Conservation (phyloP, 1,284 basidiomycete genomes). For the Entoloma clypeatum region DNA sequence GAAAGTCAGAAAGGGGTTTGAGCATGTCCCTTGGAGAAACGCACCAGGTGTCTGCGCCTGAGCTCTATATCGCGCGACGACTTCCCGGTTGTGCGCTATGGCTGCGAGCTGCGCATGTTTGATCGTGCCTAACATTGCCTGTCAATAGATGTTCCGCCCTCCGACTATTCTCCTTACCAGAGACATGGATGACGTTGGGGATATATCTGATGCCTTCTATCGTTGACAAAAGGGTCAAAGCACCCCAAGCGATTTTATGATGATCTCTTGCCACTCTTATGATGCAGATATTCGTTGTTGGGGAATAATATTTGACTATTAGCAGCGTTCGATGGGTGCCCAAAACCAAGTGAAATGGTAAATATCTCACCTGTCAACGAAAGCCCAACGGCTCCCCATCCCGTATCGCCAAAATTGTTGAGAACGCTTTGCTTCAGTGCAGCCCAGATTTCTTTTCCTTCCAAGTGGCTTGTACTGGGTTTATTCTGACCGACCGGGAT, state of each 20-base stretch:
- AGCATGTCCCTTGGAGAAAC: slow-evolving; percentile 13
- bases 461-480: slow-evolving; percentile 28
- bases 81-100: slow-evolving; percentile 63
- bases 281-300: slow-evolving; percentile 72
- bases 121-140: slow-evolving; percentile 56
- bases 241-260: slow-evolving; percentile 70
- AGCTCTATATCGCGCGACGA: slow-evolving; percentile 61
- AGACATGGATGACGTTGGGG: slow-evolving; percentile 71
- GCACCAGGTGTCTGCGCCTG: slow-evolving; percentile 49
- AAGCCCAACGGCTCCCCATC: slow-evolving; percentile 72
- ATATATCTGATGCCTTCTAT: slow-evolving; percentile 57
- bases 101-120: slow-evolving; percentile 75
- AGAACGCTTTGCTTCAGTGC: slow-evolving; percentile 70
- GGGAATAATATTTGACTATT: slow-evolving; percentile 79
- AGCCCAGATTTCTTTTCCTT: slow-evolving; percentile 58
- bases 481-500: slow-evolving; percentile 38
- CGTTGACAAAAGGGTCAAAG: slow-evolving; percentile 56
- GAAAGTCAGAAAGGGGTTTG: not conserved
- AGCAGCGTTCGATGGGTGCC: not conserved
- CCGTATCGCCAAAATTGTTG: slow-evolving; percentile 70
- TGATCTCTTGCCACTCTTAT: slow-evolving; percentile 75
- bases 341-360: not conserved
- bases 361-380: slow-evolving; percentile 57
- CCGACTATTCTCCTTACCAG: slow-evolving; percentile 45
- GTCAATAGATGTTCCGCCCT: not conserved